Evolutionary conservation across 495 filamentous ascomycete species (phyloP).

Genomic region (Xylaria scruposa): DNA sequence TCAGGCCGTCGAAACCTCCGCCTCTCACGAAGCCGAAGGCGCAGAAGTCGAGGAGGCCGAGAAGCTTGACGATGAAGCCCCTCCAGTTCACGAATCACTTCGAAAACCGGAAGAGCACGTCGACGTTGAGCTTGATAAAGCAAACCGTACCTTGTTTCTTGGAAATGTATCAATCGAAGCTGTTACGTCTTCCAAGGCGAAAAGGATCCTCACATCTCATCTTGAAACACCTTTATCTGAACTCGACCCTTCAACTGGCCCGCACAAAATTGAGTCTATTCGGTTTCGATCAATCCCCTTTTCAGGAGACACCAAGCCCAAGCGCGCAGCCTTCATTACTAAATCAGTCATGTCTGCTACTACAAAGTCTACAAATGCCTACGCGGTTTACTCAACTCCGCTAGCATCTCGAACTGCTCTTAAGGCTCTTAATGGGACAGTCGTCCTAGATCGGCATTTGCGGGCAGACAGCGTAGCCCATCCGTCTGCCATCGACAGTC

Average conservation of each 20-base stretch:
- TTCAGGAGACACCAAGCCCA: constrained; percentile 74
- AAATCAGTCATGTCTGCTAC: constrained; percentile 85
- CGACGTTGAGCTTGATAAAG: constrained; percentile 76
- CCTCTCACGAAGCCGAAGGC: constrained; percentile 40
- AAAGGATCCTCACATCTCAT: constrained; percentile 76
- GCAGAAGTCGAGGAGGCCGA: constrained; percentile 36
- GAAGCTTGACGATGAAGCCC: constrained; percentile 28
- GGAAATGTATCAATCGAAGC: constrained; percentile 86
- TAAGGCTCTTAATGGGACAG: constrained; percentile 78
- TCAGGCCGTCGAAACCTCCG: constrained; percentile 35
- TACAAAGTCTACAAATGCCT: constrained; percentile 92
- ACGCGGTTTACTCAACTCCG: constrained; percentile 80
- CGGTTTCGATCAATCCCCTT: constrained; percentile 94
- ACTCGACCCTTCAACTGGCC: constrained; percentile 51
- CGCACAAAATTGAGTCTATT: constrained; percentile 82
- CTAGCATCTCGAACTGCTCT: constrained; percentile 78
- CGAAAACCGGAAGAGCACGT: constrained; percentile 46
- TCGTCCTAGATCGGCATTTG: constrained; percentile 86
- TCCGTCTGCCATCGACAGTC: constrained; percentile 79
- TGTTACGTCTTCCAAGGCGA: constrained; percentile 79
- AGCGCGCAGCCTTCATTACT: constrained; percentile 85
- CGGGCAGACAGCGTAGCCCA: constrained; percentile 90
- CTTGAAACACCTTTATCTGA: constrained; percentile 53
- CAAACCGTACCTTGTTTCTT: constrained; percentile 88
- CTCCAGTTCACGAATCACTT: constrained; percentile 59